Conservation (phyloP, 2,329 filamentous ascomycete genomes). For the Colletotrichum sp. region DNA sequence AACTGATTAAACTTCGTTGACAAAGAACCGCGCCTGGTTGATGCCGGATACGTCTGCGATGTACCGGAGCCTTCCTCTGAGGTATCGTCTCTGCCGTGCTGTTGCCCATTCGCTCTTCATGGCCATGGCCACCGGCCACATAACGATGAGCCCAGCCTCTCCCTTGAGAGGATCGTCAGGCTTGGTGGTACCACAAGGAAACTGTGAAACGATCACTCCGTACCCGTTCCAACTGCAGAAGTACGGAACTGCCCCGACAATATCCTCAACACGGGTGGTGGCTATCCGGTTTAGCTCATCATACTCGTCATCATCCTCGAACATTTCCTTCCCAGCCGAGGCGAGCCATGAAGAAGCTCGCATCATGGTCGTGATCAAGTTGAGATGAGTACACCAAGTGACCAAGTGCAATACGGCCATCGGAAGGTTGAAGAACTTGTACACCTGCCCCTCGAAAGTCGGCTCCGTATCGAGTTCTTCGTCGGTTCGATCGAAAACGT, state of each 20-base stretch:
- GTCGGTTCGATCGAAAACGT: conserved; percentile 16
- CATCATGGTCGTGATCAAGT: conserved; percentile 23
- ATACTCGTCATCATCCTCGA: conserved; percentile 14
- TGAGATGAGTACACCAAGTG: conserved; percentile 22
- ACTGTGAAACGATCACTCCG: conserved; percentile 16
- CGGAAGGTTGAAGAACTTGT: conserved; percentile 23
- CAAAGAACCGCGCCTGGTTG: conserved; percentile 23
- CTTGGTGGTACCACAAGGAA: conserved; percentile 18
- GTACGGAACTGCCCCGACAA: conserved; percentile 22
- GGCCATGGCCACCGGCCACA: conserved; percentile 23
- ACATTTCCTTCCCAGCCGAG: neutral
- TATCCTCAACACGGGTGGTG: conserved; percentile 12
- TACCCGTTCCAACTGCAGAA: conserved; percentile 26
- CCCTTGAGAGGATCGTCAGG: conserved; percentile 20
- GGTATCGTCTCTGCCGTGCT: conserved; percentile 20
- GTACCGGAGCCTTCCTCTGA: conserved; percentile 21
- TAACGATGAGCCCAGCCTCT: conserved; percentile 23
- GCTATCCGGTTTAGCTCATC: conserved; percentile 5
- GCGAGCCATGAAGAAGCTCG: conserved; percentile 22
- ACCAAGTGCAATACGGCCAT: conserved; percentile 21
- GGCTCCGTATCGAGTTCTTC: conserved; percentile 16
- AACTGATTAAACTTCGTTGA: conserved; percentile 9
- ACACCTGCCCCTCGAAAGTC: conserved; percentile 19
- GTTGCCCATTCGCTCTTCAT: conserved; percentile 24
- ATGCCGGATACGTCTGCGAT: conserved; percentile 24